phyloP scores from a whole-genome alignment of 2,329 filamentous ascomycete genomes.

The Xylaria sp. region DNA sequence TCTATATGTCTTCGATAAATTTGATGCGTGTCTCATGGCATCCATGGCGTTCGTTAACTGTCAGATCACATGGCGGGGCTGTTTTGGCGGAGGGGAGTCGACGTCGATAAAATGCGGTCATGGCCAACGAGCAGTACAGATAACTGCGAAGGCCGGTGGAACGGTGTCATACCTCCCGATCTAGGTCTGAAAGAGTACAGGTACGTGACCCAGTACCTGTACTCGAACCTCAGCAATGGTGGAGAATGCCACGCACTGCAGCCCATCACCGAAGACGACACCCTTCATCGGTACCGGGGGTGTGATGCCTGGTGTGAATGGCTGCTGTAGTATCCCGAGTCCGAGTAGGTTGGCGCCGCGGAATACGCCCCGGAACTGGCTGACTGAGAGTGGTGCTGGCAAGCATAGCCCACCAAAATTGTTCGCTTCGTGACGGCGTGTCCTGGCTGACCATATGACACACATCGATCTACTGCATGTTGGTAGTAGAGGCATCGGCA shows the following conservation, averaged over 20 bases:
- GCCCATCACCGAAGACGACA: slow-evolving; percentile 55
- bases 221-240: slow-evolving; percentile 47
- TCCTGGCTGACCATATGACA: slow-evolving; percentile 71
- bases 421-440: slow-evolving; percentile 74
- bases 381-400: slow-evolving; percentile 55
- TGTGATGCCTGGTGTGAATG: slow-evolving; percentile 48
- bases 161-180: slow-evolving; percentile 33
- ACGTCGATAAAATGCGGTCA: slow-evolving; percentile 45
- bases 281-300: slow-evolving; percentile 52
- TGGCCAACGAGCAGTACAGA: slow-evolving; percentile 53
- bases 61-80: slow-evolving; percentile 15
- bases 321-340: slow-evolving; percentile 58
- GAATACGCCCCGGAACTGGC: slow-evolving; percentile 44
- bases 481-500: slow-evolving; percentile 88
- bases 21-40: slow-evolving; percentile 26
- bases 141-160: slow-evolving; percentile 50
- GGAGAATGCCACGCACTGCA: slow-evolving; percentile 46
- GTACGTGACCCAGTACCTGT: slow-evolving; percentile 51
- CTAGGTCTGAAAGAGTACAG: slow-evolving; percentile 50
- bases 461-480: slow-evolving; percentile 83
- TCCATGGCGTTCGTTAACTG: slow-evolving; percentile 22
- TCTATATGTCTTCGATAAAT: slow-evolving; percentile 34
- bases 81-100: slow-evolving; percentile 36
- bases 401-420: slow-evolving; percentile 83
- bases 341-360: slow-evolving; percentile 50